phyloP scores from a whole-genome alignment of 2,329 filamentous ascomycete genomes.

The Drechslera avenae region DNA sequence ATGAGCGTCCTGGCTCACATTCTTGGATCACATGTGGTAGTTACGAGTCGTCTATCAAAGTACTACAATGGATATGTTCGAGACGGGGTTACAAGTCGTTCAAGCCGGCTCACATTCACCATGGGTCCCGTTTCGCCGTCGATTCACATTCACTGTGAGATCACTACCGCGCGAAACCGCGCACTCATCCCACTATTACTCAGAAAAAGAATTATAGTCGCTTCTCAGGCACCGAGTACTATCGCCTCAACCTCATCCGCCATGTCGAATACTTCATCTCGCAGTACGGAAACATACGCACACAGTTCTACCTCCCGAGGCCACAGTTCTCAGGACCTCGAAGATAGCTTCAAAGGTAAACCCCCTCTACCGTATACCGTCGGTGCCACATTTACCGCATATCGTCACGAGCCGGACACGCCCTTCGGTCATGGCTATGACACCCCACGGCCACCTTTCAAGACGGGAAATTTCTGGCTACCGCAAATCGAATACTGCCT shows the following conservation, averaged over 20 bases:
- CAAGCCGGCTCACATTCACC: neutral
- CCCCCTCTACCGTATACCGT: slow-evolving; percentile 6
- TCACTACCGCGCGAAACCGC: neutral
- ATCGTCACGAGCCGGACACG: slow-evolving; percentile 1
- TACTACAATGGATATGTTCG: neutral
- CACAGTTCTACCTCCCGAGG: too few species aligned
- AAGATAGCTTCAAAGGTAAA: neutral
- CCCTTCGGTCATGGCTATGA: slow-evolving; percentile 8
- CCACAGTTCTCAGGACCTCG: neutral
- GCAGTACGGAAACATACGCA: neutral
- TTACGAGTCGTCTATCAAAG: too few species aligned
- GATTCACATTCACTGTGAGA: neutral
- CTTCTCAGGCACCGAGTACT: too few species aligned
- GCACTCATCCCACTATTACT: too few species aligned
- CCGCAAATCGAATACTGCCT: slow-evolving; percentile 10
- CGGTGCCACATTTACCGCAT: slow-evolving; percentile 3
- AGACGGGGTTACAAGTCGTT: neutral
- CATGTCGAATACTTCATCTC: neutral
- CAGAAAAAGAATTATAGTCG: too few species aligned
- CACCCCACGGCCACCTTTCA: neutral
- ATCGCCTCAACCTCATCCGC: neutral
- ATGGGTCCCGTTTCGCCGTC: too few species aligned
- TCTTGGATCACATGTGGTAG: too few species aligned
- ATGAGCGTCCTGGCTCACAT: too few species aligned
- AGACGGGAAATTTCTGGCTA: neutral